Base-by-base conservation (phyloP, 352 stramenopile genomes). In the Pythium rishiriense region DNA sequence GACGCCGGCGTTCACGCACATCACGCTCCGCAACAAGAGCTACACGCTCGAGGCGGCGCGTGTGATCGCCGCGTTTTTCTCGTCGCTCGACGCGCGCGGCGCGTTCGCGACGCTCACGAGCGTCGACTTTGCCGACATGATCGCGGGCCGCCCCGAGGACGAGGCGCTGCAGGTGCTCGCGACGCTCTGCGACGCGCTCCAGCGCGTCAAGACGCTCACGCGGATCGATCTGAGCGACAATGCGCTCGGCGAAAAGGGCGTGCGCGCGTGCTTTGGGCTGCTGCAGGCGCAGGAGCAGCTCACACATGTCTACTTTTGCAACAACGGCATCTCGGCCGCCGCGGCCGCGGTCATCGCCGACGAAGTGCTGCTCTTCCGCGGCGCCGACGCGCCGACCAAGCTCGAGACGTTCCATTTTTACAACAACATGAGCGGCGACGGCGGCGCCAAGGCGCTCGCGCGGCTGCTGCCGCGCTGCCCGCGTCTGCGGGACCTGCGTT, bases 401-500 rank as follows among this genome's bases (percentile, higher is more conserved):
- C 85, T 98, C 61, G 75, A 94, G 60, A 95, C 76, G 28, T 92
- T 99, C 68, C 93, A 99, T 74, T 98, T 98, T 58, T 98, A 97
- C 83, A 98, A 98, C 75, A 99, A 98, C 73, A 98, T 98, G 95
- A 98, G 90, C 67, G 96, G 93, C 26, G 88, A 98, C 55, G 90
- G 84, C n/a, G 95, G 94, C 19, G 93, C 90, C 35, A 85, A 86
- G 33, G 93, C 92, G 42, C 73, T 97, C 28, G 88, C 86, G 26
- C 80, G 86, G 64, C 78, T 98, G 60, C 69, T 98, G 51, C 81
- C 87, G 43, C 69, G 90, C n/a, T 97, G 83, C 8, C 88, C 90
- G 1, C 63, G 69, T 29, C 75, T 99, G 15, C 79, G 78, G 37
- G 93, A 98, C 69, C 64, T 99, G 69, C 78, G 94, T 24, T 98